These are phyloP conservation scores for Marasmius sp. DNA, from an alignment of 1,284 basidiomycete species.

Conservation along the genomic window DNA sequence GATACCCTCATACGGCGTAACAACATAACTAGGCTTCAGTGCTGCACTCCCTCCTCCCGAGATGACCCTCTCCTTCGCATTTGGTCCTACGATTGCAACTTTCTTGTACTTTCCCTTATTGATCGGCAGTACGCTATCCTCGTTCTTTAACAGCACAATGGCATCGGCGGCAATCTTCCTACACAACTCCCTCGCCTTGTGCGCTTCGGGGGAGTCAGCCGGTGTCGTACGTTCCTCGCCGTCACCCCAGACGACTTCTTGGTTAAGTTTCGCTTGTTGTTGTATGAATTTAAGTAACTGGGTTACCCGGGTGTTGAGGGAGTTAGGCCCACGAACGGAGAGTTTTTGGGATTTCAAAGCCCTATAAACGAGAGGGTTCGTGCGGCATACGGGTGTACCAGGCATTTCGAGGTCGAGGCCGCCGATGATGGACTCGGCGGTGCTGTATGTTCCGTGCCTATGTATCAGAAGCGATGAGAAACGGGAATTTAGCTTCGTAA, in stretches of 20 bases:
- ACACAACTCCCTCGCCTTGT: conserved; percentile 53
- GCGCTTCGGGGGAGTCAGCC: conserved; percentile 40
- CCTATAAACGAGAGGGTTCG: conserved; percentile 52
- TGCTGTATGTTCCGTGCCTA: conserved; percentile 36
- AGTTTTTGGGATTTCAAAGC: conserved; percentile 60
- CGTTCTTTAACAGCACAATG: conserved; percentile 73
- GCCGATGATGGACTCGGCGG: conserved; percentile 13
- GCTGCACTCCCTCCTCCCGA: conserved; percentile 78
- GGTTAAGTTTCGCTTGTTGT: conserved; percentile 54
- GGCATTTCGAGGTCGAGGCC: conserved; percentile 18
- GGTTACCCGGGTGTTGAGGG: conserved; percentile 40
- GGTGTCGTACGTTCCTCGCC: conserved; percentile 50
- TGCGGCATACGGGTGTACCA: conserved; percentile 53
- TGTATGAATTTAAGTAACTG: conserved; percentile 60
- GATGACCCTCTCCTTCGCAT: conserved; percentile 61
- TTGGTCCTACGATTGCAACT: conserved; percentile 74
- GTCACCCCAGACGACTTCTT: conserved; percentile 65
- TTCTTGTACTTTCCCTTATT: conserved; percentile 45
- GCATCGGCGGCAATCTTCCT: conserved; percentile 60
- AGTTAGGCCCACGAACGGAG: conserved; percentile 46
- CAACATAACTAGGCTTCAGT: conserved; percentile 68
- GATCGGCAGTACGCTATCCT: conserved; percentile 55
- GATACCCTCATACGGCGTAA: conserved; percentile 64
- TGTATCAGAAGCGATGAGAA: conserved; percentile 17
- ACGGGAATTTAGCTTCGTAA: conserved; percentile 7